These are phyloP conservation scores for Hypoxylon crocopeplum DNA, from an alignment of 495 filamentous ascomycete genomes.

Conservation along the genomic window DNA sequence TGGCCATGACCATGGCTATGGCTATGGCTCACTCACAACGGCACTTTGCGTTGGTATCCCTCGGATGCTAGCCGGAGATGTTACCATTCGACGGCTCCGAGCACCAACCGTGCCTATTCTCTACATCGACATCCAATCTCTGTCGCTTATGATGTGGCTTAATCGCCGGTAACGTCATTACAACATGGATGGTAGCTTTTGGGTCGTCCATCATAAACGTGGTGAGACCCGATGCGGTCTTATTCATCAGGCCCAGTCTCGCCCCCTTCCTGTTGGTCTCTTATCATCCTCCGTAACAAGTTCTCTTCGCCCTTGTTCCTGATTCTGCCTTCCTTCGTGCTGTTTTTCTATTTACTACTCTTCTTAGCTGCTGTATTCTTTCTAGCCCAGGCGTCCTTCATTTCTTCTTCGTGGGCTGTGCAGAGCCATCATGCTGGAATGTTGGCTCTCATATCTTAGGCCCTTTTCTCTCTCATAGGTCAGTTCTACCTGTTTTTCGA, in stretches of 20 bases:
- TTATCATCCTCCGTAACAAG: constrained; percentile 30
- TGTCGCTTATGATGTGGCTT: constrained; percentile 13
- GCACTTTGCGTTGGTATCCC: constrained; percentile 1
- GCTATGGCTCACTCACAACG: constrained; percentile 4
- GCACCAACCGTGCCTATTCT: constrained; percentile 18
- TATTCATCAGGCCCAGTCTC: constrained; percentile 23
- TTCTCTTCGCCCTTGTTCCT: constrained; percentile 25
- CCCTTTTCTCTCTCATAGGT: constrained; percentile 44
- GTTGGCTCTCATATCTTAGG: constrained; percentile 48
- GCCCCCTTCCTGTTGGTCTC: constrained; percentile 11
- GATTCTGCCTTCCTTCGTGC: constrained; percentile 26
- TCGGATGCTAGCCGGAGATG: constrained; percentile 11
- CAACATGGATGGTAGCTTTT: constrained; percentile 16
- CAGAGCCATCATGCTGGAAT: constrained; percentile 45
- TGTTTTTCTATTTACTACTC: constrained; percentile 18
- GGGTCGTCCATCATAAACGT: constrained; percentile 7
- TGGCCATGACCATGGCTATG: too few species aligned
- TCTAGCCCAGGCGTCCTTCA: constrained; percentile 22
- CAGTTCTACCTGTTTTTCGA: constrained; percentile 25
- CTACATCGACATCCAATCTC: constrained; percentile 17
- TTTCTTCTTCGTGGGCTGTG: constrained; percentile 39
- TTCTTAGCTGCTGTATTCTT: constrained; percentile 35
- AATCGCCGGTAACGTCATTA: constrained; percentile 27
- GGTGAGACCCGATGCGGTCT: constrained; percentile 17
- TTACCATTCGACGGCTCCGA: constrained; percentile 13